Evolutionary conservation across 2,329 filamentous ascomycete genomes (phyloP).

Genomic region (Pseudogymnoascus sp.): DNA sequence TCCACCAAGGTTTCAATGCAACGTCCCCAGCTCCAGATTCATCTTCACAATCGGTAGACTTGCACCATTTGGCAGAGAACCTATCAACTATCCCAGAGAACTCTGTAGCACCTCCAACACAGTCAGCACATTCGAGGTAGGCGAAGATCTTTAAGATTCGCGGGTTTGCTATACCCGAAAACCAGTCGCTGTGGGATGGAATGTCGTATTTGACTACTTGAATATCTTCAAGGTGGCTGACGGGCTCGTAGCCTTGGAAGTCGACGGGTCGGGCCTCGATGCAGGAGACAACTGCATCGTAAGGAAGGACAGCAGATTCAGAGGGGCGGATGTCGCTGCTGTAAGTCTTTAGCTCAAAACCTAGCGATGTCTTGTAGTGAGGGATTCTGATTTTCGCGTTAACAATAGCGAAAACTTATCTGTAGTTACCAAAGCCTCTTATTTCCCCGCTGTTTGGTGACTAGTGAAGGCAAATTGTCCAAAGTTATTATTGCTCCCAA

Average conservation of each 20-base stretch:
- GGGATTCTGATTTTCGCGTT: neutral
- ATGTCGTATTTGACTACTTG: slow-evolving; percentile 53
- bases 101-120: slow-evolving; percentile 50
- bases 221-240: slow-evolving; percentile 50
- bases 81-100: slow-evolving; percentile 40
- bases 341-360: slow-evolving; percentile 37
- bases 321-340: slow-evolving; percentile 39
- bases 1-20: slow-evolving; percentile 49
- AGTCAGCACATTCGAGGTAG: slow-evolving; percentile 40
- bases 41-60: slow-evolving; percentile 38
- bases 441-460: neutral
- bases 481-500: neutral
- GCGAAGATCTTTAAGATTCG: slow-evolving; percentile 49
- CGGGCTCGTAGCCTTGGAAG: slow-evolving; percentile 51
- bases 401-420: neutral
- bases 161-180: slow-evolving; percentile 9
- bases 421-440: neutral
- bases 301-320: slow-evolving; percentile 29
- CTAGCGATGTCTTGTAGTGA: slow-evolving; percentile 36
- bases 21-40: slow-evolving; percentile 32
- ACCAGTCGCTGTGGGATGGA: slow-evolving; percentile 51
- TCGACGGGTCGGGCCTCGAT: slow-evolving; percentile 47
- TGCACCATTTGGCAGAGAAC: slow-evolving; percentile 38
- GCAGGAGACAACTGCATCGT: slow-evolving; percentile 43
- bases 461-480: neutral